These are phyloP conservation scores for Apiospora koreana DNA, from an alignment of 2,329 filamentous ascomycete species.

Conservation along the genomic window DNA sequence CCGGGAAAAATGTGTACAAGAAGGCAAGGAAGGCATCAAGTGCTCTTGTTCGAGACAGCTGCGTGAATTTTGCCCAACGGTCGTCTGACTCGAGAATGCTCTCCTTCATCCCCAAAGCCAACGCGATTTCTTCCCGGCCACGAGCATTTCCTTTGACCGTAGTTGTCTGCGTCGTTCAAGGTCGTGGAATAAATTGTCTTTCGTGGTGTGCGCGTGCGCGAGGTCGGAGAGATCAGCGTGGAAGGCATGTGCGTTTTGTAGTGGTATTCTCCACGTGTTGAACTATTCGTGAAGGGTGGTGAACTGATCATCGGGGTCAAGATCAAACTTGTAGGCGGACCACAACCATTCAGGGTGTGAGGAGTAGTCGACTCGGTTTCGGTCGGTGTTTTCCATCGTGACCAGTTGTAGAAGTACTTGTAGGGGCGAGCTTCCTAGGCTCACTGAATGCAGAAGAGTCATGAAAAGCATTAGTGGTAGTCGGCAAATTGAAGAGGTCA, in stretches of 20 bases:
- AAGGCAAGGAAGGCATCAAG: too few relatives aligned
- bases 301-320: neutral
- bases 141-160: neutral
- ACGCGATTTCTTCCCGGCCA: neutral
- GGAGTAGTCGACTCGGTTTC: neutral
- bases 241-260: neutral
- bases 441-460: neutral
- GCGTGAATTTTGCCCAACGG: neutral
- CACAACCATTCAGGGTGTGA: neutral
- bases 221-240: neutral
- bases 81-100: neutral
- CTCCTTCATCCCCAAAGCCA: neutral
- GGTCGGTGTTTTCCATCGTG: neutral
- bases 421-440: neutral
- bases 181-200: neutral
- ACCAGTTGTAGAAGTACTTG: neutral
- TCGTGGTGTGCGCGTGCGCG: neutral
- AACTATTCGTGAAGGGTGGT: neutral
- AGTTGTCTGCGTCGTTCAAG: neutral
- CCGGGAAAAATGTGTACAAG: neutral
- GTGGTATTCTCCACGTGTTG: neutral
- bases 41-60: slow-evolving; percentile 2
- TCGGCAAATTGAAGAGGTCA: neutral
- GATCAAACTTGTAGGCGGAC: neutral
- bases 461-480: neutral